Evolutionary conservation across 306 rosid species (phyloP).

Genomic region (Cucurbita moschata): DNA sequence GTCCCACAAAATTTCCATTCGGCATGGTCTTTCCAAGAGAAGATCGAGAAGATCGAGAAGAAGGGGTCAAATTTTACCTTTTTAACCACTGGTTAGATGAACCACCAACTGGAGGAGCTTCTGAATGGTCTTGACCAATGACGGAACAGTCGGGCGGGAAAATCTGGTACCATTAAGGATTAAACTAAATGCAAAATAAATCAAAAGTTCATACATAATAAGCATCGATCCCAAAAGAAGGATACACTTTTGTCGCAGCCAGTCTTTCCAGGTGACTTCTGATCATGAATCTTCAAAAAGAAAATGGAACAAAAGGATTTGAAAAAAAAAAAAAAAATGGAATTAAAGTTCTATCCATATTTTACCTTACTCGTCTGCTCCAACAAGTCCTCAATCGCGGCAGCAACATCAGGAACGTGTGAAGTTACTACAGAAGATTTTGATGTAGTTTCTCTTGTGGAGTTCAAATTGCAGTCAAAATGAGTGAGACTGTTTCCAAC

Average conservation of each 20-base stretch:
- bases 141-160: slow-evolving; percentile 45
- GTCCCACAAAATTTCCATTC: not conserved
- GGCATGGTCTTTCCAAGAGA: not conserved
- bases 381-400: slow-evolving; percentile 88
- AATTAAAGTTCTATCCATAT: slow-evolving; percentile 13
- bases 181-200: slow-evolving; percentile 11
- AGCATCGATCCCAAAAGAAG: slow-evolving; percentile 16
- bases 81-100: slow-evolving; percentile 61
- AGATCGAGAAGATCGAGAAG: not conserved
- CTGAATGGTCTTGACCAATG: slow-evolving; percentile 42
- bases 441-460: slow-evolving; percentile 22
- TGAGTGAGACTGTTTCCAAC: slow-evolving; percentile 16
- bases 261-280: slow-evolving; percentile 47
- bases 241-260: slow-evolving; percentile 48
- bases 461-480: slow-evolving; percentile 22
- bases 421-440: slow-evolving; percentile 22
- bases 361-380: slow-evolving; percentile 91
- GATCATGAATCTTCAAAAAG: slow-evolving; percentile 53
- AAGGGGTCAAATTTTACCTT: slow-evolving; percentile 29
- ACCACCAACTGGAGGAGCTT: slow-evolving; percentile 42
- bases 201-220: slow-evolving; percentile 8
- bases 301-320: slow-evolving; percentile 15
- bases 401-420: slow-evolving; percentile 84
- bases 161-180: slow-evolving; percentile 54
- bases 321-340: slow-evolving; percentile 4